Conservation (phyloP, 352 stramenopile genomes). For the Peronospora destructor region DNA sequence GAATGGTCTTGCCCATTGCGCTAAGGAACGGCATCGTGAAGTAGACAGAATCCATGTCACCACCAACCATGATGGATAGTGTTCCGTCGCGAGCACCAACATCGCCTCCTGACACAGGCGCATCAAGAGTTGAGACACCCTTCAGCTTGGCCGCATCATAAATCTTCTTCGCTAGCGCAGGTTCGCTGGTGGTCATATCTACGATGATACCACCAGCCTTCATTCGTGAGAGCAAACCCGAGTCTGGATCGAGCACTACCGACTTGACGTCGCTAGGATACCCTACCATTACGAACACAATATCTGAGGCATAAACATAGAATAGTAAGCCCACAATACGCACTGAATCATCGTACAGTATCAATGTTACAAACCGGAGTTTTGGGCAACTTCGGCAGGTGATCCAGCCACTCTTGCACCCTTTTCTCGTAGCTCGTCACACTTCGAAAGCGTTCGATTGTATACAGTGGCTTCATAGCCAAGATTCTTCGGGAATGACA, state of each 20-base stretch:
- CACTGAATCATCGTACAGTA: not conserved
- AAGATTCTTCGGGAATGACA: slow-evolving; percentile 38
- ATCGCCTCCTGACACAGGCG: slow-evolving; percentile 83
- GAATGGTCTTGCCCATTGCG: slow-evolving; percentile 86
- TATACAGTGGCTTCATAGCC: slow-evolving; percentile 83
- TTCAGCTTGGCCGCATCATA: slow-evolving; percentile 65
- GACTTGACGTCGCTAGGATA: slow-evolving; percentile 80
- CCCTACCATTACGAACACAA: slow-evolving; percentile 88
- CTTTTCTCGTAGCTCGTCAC: slow-evolving; percentile 62
- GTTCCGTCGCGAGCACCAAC: slow-evolving; percentile 81
- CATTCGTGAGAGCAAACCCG: slow-evolving; percentile 60
- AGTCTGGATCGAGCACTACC: slow-evolving; percentile 64
- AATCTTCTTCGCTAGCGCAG: slow-evolving; percentile 85
- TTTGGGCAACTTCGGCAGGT: slow-evolving; percentile 69
- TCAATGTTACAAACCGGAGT: slow-evolving; percentile 39
- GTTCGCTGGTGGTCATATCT: slow-evolving; percentile 88
- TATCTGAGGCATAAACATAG: slow-evolving; percentile 37
- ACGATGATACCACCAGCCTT: slow-evolving; percentile 79
- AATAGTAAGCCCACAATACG: not conserved
- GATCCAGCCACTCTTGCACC: slow-evolving; percentile 66
- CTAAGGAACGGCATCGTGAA: slow-evolving; percentile 80
- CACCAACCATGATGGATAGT: slow-evolving; percentile 88
- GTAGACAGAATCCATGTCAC: slow-evolving; percentile 77
- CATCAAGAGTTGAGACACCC: slow-evolving; percentile 68
- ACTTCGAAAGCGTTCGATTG: slow-evolving; percentile 83